Evolutionary conservation across 1,284 basidiomycete species (phyloP).

Genomic region (Macrocystidia cucumis): DNA sequence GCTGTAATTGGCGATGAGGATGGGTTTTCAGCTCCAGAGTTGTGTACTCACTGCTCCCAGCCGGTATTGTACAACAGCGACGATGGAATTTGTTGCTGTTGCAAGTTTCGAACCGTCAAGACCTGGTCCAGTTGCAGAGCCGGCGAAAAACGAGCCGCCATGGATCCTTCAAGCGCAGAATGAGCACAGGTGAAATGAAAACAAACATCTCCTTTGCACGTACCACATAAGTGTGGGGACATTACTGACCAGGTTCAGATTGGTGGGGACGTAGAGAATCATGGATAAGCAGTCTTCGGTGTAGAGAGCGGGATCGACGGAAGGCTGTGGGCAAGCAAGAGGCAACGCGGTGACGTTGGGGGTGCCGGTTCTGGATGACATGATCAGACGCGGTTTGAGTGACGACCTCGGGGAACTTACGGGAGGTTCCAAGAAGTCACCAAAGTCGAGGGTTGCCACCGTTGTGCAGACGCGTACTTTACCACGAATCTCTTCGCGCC

Average conservation of each 20-base stretch:
- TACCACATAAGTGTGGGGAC: constrained; percentile 64
- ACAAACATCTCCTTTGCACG: constrained; percentile 13
- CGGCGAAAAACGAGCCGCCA: constrained; percentile 76
- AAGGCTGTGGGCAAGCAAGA: constrained; percentile 62
- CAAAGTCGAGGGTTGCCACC: constrained; percentile 51
- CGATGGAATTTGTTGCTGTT: constrained; percentile 64
- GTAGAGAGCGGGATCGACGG: constrained; percentile 35
- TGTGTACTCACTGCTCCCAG: constrained; percentile 59
- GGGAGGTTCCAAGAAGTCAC: constrained; percentile 51
- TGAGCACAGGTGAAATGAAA: constrained; percentile 5
- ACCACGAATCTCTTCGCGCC: constrained; percentile 51
- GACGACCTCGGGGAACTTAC: constrained; percentile 32
- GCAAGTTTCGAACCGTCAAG: constrained; percentile 78
- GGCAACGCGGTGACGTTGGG: constrained; percentile 50
- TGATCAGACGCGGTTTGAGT: neutral
- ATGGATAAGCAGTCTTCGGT: constrained; percentile 78
- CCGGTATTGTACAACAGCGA: constrained; percentile 82
- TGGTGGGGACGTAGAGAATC: constrained; percentile 61
- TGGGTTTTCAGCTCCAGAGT: neutral
- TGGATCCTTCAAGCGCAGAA: constrained; percentile 54
- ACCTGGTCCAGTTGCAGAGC: constrained; percentile 66
- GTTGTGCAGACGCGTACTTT: constrained; percentile 52
- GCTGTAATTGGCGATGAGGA: constrained; percentile 26
- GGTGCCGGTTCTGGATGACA: constrained; percentile 35
- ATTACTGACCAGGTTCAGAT: constrained; percentile 21